Base-by-base conservation (phyloP, 768 basidiomycete genomes). In the Collybia sordida region DNA sequence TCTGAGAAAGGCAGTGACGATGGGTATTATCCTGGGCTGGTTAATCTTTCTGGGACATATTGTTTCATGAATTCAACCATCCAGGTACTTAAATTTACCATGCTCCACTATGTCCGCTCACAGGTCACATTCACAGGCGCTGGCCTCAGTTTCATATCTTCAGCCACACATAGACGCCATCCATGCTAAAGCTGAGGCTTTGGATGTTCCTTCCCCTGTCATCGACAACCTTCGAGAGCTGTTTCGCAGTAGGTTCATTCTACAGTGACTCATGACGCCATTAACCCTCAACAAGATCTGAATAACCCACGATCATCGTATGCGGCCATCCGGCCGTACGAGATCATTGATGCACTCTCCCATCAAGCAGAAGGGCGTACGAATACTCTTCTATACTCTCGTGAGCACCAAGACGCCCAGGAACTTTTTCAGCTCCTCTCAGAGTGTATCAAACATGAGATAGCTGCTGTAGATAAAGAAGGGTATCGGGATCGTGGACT, bases 11-110 rank as follows among this genome's bases (percentile, higher is more conserved):
- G 44, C 39, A 53, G 66, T n/a, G 67, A 71, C 22, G 69, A 77
- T 14, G 74, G 77, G 18, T 78, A 84, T 59, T 97, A 91, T 66
- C 89, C 94, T 1, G 95, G 95, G 0, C 85, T 98, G 43, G 89
- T 97, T 62, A 98, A 98, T 61, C 87, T 95, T 31, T 95, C 93
- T 7, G 95, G 95, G 9, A 96, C 93, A 45, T 90, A 96, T 56
- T 98, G 96, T 64, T 98, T 97, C 74, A 90, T 98, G 85, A 96
- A 98, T 65, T 94, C 96, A 11, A 93, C 93, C 2, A 73, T 98
- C 8, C 96, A 98, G 81, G 91, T 81, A 23, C 28, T 57, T 47
- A 31, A 24, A 25, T 38, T 42, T 46, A 28, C 59, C 63, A 64
- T 61, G 35, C 34, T 42, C 35, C 31, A 50, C 42, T 34, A 38